phyloP scores from a whole-genome alignment of 2,329 filamentous ascomycete species.

The Orbilia blumenaviensis region DNA sequence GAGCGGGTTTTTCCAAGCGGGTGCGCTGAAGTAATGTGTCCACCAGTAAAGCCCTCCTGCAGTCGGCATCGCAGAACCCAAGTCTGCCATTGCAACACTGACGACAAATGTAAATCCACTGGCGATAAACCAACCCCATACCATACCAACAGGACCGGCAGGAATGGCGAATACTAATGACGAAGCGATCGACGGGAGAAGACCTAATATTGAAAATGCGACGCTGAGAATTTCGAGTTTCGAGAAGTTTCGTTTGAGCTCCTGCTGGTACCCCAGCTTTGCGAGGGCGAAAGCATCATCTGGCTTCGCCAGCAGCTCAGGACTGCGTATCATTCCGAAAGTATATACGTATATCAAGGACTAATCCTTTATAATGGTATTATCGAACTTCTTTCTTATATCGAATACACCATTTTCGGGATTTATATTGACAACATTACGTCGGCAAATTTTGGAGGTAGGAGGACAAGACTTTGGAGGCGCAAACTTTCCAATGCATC shows the following conservation, averaged over 20 bases:
- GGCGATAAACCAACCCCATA: slow-evolving; percentile 71
- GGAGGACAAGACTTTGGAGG: not conserved
- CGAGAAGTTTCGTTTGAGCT: slow-evolving; percentile 70
- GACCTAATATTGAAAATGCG: slow-evolving; percentile 70
- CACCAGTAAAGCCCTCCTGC: slow-evolving; percentile 69
- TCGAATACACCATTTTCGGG: slow-evolving; percentile 22
- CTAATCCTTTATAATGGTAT: not conserved
- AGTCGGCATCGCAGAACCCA: slow-evolving; percentile 57
- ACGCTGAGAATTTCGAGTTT: slow-evolving; percentile 71
- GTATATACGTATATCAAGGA: not conserved
- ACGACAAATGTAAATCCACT: slow-evolving; percentile 69
- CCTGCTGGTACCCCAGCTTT: slow-evolving; percentile 63
- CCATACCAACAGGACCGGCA: slow-evolving; percentile 70
- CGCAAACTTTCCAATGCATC: slow-evolving; percentile 1
- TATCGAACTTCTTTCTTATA: not conserved
- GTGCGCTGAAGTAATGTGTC: slow-evolving; percentile 70
- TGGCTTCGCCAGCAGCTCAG: slow-evolving; percentile 31
- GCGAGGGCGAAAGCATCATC: slow-evolving; percentile 40
- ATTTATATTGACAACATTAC: not conserved
- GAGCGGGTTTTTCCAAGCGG: slow-evolving; percentile 68
- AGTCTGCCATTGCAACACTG: slow-evolving; percentile 68
- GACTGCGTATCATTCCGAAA: slow-evolving; percentile 22
- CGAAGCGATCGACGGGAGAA: slow-evolving; percentile 68
- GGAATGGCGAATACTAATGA: slow-evolving; percentile 70
- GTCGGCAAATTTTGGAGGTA: not conserved